Conservation (phyloP, 768 basidiomycete species). For the Megacollybia marginata region DNA sequence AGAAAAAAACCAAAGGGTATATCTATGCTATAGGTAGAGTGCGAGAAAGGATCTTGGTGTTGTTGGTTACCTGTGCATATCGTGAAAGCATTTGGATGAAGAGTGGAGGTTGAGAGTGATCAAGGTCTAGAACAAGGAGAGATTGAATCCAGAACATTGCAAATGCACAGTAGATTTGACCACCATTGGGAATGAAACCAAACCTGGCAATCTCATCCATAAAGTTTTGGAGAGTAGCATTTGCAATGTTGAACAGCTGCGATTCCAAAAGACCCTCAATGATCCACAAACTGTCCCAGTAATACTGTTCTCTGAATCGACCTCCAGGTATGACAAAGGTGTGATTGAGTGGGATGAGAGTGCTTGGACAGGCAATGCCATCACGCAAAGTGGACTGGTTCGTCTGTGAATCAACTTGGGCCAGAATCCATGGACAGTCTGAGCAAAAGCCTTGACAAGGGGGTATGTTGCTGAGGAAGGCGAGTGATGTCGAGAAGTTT, state of each 20-base stretch:
- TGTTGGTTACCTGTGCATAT: constrained; percentile 69
- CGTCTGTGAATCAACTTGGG: constrained; percentile 66
- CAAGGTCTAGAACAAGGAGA: constrained; percentile 43
- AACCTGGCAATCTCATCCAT: constrained; percentile 84
- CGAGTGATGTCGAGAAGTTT: constrained; percentile 54
- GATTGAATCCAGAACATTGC: background rate
- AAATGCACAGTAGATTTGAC: constrained; percentile 73
- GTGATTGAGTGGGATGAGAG: constrained; percentile 84
- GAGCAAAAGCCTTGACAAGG: constrained; percentile 61
- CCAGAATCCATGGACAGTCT: constrained; percentile 86
- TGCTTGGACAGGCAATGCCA: constrained; percentile 63
- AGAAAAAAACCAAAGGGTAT: constrained; percentile 8
- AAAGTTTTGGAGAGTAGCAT: constrained; percentile 82
- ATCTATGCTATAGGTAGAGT: constrained; percentile 85
- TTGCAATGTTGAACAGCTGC: constrained; percentile 63
- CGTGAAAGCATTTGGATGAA: constrained; percentile 83
- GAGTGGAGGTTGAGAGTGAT: constrained; percentile 89
- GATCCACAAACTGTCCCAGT: constrained; percentile 77
- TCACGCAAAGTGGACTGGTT: constrained; percentile 63
- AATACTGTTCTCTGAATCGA: constrained; percentile 81
- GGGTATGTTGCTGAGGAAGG: constrained; percentile 71
- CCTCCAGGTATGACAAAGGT: constrained; percentile 81
- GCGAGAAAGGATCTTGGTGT: constrained; percentile 65
- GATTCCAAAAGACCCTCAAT: constrained; percentile 81
- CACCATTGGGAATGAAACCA: constrained; percentile 94